Conservation (phyloP, 2,329 filamentous ascomycete species). For the Fusarium miscanthi region DNA sequence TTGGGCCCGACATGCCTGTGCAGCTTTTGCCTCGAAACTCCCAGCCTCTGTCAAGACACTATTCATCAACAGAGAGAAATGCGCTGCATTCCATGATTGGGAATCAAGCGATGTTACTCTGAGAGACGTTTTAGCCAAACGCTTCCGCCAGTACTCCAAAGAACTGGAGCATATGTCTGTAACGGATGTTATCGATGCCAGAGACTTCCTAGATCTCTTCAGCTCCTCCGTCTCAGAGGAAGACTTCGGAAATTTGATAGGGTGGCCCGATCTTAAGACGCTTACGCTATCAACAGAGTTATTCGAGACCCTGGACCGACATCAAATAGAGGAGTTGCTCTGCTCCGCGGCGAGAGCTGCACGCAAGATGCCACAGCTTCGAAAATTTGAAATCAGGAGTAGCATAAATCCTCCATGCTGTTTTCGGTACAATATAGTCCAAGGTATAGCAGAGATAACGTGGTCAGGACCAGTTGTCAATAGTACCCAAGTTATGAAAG, state of each 20-base stretch:
- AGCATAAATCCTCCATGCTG: neutral
- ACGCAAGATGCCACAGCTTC: neutral
- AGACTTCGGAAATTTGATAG: neutral
- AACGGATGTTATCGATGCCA: conserved; percentile 15
- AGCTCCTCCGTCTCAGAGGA: neutral
- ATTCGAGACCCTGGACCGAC: neutral
- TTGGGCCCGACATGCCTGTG: neutral
- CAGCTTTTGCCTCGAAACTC: neutral
- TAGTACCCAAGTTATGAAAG: neutral
- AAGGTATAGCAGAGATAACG: neutral
- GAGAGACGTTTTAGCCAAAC: neutral
- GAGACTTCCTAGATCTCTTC: conserved; percentile 7
- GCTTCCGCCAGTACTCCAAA: neutral
- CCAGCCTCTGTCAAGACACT: conserved; percentile 4
- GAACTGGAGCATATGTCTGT: conserved; percentile 10
- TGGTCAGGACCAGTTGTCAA: neutral
- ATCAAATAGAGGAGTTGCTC: accelerated
- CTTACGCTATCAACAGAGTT: neutral
- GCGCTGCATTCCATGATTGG: neutral
- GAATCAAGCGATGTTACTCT: neutral
- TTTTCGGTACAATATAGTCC: neutral
- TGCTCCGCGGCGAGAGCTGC: neutral
- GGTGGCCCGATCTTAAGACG: neutral
- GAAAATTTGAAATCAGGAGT: neutral
- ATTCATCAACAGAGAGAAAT: neutral